Evolutionary conservation across 257 asterid genomes (phyloP), one percentile per base, ranked within the genome.

Genomic region (Forsythia viridissima): DNA sequence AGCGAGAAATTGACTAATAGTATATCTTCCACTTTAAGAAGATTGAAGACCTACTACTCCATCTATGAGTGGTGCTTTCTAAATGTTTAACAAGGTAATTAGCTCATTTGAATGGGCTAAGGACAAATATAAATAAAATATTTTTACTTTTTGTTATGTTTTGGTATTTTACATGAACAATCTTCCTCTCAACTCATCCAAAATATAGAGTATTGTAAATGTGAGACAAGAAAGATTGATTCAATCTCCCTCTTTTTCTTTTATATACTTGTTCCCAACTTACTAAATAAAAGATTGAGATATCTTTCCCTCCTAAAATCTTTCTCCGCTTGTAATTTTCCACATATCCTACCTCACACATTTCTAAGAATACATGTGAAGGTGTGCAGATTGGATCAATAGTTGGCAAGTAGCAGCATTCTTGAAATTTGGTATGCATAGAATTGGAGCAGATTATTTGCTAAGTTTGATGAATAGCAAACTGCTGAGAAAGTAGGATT

Each of bases 51-150:
- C 52, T 51, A 6, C 52, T 36, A 16, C 15, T 8, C 40, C 48
- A 21, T 41, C n/a, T 39, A 57, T 44, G 24, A 71, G 2, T 65
- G 39, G 30, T 44, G 4, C 5, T 24, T 18, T 41, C 66, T 36
- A 65, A 46, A 67, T 51, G 43, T 21, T 72, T 77, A 9, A 55
- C 77, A 15, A 65, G 71, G 40, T 72, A 39, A 72, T 65, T 16
- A 40, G 48, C 44, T 66, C n/a, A 39, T 66, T 38, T 41, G 13
- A 51, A 61, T 44, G 52, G 75, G 30, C 24, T 63, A 16, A 57
- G 44, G 72, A 39, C 30, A 71, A 40, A 74, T 68, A 16, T 55
- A n/a, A 55, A 48, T 48, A 12, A 3, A 48, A 48, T 13, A 48
- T 48, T 48, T 4, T 48, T 13, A 48, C 4, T 6, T 48, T 13